Percentiles rank a stretch among this genome's conserved stretches.
Evolutionary conservation across 164 flowering plant genomes (phyloP).

Genomic region (Sedum album): DNA sequence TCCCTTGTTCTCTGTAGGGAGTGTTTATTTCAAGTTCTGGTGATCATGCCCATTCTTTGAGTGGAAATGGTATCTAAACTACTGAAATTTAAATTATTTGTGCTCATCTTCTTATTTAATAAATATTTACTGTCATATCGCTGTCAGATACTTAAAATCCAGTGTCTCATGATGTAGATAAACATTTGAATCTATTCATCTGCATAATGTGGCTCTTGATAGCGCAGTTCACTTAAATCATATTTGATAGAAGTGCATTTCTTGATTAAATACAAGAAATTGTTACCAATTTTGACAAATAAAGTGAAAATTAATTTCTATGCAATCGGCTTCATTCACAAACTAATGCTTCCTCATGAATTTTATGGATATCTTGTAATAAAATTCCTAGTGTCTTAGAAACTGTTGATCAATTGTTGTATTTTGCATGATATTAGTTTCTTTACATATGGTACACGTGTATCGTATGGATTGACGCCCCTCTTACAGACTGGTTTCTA

Average conservation of each 20-base stretch:
- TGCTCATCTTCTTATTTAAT: background rate
- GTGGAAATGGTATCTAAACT: constrained; percentile 41
- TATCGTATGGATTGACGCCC: background rate
- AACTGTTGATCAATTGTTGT: background rate
- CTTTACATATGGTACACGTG: background rate
- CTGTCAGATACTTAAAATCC: background rate
- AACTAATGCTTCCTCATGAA: background rate
- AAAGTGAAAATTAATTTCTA: background rate
- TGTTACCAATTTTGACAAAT: background rate
- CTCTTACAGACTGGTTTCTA: background rate
- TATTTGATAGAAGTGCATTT: background rate
- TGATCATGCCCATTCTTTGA: constrained; percentile 40
- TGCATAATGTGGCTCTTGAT: background rate
- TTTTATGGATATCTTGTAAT: background rate
- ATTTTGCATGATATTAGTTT: no score
- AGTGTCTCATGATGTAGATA: no score
- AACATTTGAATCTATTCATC: no score
- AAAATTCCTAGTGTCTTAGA: background rate
- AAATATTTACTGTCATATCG: background rate
- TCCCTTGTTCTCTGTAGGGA: constrained; percentile 22
- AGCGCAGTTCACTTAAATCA: background rate
- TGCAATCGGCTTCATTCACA: background rate
- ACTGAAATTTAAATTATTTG: background rate
- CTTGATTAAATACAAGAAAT: background rate
- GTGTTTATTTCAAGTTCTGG: constrained; percentile 51